A percentile compares a stretch with the other conserved stretches of the same genome.
Evolutionary conservation across 352 stramenopile species (phyloP).

Genomic region (Thalassiosira sp.): DNA sequence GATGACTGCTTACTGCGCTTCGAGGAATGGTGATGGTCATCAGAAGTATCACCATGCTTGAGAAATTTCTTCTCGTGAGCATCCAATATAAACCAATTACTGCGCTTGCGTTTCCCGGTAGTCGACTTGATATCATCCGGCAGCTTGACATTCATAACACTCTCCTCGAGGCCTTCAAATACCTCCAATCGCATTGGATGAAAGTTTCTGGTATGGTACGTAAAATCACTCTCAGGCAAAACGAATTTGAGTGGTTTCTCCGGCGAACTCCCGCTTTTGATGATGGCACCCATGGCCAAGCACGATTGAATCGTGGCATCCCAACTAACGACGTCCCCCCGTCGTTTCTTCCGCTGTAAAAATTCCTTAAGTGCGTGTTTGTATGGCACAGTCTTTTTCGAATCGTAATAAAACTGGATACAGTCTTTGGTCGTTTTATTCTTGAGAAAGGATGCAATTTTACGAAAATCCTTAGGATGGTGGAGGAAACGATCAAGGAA

Average conservation of each 20-base stretch:
- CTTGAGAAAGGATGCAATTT: constrained; percentile 90
- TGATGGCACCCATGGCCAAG: constrained; percentile 66
- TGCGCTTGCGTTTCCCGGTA: constrained; percentile 24
- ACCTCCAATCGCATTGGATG: constrained; percentile 74
- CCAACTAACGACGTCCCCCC: constrained; percentile 68
- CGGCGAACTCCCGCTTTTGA: constrained; percentile 61
- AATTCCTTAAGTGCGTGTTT: constrained; percentile 87
- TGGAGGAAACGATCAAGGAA: constrained; percentile 99
- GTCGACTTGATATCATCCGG: constrained; percentile 26
- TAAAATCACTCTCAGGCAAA: constrained; percentile 64
- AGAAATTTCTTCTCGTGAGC: constrained; percentile 47
- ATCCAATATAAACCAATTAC: constrained; percentile 62
- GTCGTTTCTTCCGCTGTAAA: constrained; percentile 73
- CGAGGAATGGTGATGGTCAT: constrained; percentile 41
- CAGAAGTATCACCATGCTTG: constrained; percentile 32
- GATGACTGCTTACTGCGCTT: constrained; percentile 33
- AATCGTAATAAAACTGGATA: constrained; percentile 97
- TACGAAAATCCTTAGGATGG: constrained; percentile 98
- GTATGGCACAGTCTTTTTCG: constrained; percentile 97
- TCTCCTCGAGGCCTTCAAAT: constrained; percentile 52
- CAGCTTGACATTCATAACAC: constrained; percentile 26
- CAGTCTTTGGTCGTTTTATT: constrained; percentile 97
- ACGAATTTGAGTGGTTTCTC: constrained; percentile 76
- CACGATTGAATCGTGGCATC: constrained; percentile 78
- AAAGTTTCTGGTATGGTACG: constrained; percentile 66